Evolutionary conservation across 2,329 filamentous ascomycete species (phyloP).

Genomic region (Thielaviopsis musarum): DNA sequence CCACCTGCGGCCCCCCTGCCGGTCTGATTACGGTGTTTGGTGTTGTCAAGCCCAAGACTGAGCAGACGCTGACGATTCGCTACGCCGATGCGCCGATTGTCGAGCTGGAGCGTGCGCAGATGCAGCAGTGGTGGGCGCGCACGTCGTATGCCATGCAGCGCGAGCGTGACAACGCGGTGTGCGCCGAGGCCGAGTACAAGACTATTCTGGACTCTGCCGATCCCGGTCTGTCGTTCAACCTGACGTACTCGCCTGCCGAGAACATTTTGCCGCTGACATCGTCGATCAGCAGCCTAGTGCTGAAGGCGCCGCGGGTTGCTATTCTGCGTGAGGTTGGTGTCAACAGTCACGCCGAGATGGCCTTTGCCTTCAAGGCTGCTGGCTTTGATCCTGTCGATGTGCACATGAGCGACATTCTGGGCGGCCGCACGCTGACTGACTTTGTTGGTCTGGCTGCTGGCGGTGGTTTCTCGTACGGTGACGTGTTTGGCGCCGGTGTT

Average conservation of each 20-base stretch:
- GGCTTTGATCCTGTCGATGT: constrained; percentile 87
- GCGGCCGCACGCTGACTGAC: constrained; percentile 59
- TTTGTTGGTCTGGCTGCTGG: constrained; percentile 88
- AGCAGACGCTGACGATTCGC: constrained; percentile 63
- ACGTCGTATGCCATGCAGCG: constrained; percentile 88
- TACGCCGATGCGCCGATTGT: constrained; percentile 53
- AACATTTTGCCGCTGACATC: constrained; percentile 50
- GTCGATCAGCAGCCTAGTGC: constrained; percentile 32
- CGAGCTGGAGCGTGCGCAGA: constrained; percentile 48
- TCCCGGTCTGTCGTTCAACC: constrained; percentile 69
- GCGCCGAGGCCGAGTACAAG: constrained; percentile 68
- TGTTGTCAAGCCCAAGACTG: constrained; percentile 47
- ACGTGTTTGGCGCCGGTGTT: constrained; percentile 73
- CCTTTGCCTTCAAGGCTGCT: constrained; percentile 81
- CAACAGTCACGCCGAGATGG: constrained; percentile 95
- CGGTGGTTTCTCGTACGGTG: constrained; percentile 85
- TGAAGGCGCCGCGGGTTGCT: constrained; percentile 52
- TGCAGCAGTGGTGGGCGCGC: constrained; percentile 77
- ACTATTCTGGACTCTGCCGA: constrained; percentile 59
- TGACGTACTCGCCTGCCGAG: constrained; percentile 66
- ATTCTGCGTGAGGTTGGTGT: constrained; percentile 92
- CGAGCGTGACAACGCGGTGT: constrained; percentile 72
- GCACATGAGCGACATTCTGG: constrained; percentile 88
- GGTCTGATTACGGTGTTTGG: constrained; percentile 76
- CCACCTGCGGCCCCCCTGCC: constrained; percentile 69